Evolutionary conservation across 305 asterid genomes (phyloP).

Genomic region (Rubia balearica): DNA sequence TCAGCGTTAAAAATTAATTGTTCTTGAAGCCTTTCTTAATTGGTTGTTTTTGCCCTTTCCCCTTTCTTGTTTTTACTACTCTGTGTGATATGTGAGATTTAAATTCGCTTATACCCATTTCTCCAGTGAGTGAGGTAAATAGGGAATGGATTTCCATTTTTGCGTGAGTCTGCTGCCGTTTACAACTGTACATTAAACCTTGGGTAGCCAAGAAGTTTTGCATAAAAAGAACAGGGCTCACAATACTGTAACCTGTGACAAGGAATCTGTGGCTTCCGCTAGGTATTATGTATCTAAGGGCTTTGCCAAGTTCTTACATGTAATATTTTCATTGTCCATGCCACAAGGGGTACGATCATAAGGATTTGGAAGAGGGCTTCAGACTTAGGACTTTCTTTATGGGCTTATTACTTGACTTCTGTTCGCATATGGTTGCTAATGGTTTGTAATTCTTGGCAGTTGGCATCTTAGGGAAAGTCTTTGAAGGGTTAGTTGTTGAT

Average conservation of each 20-base stretch:
- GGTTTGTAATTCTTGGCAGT: neutral
- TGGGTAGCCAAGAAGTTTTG: neutral
- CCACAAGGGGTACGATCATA: neutral
- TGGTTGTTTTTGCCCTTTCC: neutral
- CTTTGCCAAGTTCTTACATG: neutral
- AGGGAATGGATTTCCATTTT: neutral
- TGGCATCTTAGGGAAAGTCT: neutral
- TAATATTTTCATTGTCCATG: neutral
- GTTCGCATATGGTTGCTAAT: neutral
- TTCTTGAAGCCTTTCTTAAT: neutral
- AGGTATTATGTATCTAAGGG: neutral
- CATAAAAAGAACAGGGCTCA: neutral
- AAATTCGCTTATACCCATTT: neutral
- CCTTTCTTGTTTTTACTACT: neutral
- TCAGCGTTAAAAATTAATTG: neutral
- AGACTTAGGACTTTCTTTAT: neutral
- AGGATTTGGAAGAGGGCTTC: neutral
- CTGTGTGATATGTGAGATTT: neutral
- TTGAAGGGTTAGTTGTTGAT: neutral
- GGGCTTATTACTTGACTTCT: neutral
- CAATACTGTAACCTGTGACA: neutral
- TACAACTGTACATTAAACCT: neutral
- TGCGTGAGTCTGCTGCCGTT: neutral
- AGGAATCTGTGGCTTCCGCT: neutral
- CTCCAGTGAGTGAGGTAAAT: neutral